Base-by-base conservation (phyloP, 176 grass and related monocot species). In the Bonia amplexicaulis region DNA sequence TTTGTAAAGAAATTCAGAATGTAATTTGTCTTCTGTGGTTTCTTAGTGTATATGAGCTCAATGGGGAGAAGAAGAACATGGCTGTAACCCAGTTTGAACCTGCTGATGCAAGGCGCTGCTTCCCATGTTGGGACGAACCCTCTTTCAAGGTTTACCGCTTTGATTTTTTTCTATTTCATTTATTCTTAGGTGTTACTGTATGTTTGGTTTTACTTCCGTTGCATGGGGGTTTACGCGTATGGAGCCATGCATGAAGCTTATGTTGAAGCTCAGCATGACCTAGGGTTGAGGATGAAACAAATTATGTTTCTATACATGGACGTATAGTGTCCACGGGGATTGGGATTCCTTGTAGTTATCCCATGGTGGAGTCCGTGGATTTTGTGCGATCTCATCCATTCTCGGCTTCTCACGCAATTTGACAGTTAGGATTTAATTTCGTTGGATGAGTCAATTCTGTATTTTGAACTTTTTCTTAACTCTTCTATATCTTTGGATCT, bases 41-140 rank as follows among this genome's bases (percentile, higher is more conserved):
- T 77, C 73, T 57, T 73, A 97, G 95, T 89, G 88, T 91, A 19
- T 98, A 93, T 69, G 93, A 93, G 70, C 76, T 95, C 84, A 92
- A 93, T 59, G 95, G 93, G 22, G 93, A 93, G 87, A 98, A 92
- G 85, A 91, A 89, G 74, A 95, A 93, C 80, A 98, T 98, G 95
- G 91, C 89, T 65, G 95, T 98, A 16, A 98, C 93, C 77, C 93
- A 98, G 52, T 98, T 98, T 82, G 89, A 92, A 67, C 93, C 95
- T 33, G 90, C 89, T 80, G 92, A 95, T 66, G 93, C 93, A 46
- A 78, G 93, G 58, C 87, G 89, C 26, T 98, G 95, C 73, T 98
- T 98, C 40, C 93, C 96, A 7, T 95, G 96, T 71, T 98, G 96
- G 96, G 93, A 98, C 83, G 96, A 98, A 44, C 96, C 96, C 1